phyloP scores from a whole-genome alignment of 1,284 basidiomycete genomes.

The Cryptococcus floricola region DNA sequence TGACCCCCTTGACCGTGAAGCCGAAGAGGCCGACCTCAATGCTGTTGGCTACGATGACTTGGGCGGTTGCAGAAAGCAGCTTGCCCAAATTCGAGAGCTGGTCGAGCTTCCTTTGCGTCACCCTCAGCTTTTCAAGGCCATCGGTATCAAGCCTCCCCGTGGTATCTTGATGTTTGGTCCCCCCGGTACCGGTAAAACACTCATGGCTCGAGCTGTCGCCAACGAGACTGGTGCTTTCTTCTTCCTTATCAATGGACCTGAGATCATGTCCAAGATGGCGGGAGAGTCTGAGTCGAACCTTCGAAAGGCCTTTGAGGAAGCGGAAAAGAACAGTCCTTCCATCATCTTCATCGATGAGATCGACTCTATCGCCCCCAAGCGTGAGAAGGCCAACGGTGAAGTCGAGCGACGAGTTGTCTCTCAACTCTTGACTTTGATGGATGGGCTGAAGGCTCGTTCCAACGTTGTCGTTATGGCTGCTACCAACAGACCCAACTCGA shows the following conservation, averaged over 20 bases:
- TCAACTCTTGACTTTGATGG: constrained; percentile 96
- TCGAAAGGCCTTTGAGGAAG: constrained; percentile 97
- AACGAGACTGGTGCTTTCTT: constrained; percentile 99
- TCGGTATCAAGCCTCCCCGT: constrained; percentile 99
- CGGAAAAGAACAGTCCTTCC: constrained; percentile 98
- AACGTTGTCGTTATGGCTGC: constrained; percentile 99
- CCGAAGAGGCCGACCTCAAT: constrained; percentile 93
- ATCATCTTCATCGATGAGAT: constrained; percentile 98
- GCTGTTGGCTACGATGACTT: constrained; percentile 99
- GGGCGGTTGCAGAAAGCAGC: constrained; percentile 97
- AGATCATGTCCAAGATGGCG: constrained; percentile 99
- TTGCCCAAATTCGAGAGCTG: constrained; percentile 94
- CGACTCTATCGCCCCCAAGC: constrained; percentile 98
- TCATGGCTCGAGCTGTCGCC: constrained; percentile 98
- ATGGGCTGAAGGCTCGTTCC: constrained; percentile 95
- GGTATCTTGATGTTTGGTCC: constrained; percentile 96
- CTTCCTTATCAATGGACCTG: constrained; percentile 98
- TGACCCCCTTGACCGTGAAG: constrained; percentile 97
- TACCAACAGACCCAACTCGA: constrained; percentile 94
- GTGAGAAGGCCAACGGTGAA: constrained; percentile 99
- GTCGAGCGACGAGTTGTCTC: constrained; percentile 99
- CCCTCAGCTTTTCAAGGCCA: constrained; percentile 98
- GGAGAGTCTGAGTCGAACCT: constrained; percentile 97
- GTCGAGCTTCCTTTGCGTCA: constrained; percentile 97
- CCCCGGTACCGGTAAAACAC: constrained; percentile 94